These are phyloP conservation scores for Ganoderma resinaceum DNA, from an alignment of 1,284 basidiomycete species.

Conservation along the genomic window DNA sequence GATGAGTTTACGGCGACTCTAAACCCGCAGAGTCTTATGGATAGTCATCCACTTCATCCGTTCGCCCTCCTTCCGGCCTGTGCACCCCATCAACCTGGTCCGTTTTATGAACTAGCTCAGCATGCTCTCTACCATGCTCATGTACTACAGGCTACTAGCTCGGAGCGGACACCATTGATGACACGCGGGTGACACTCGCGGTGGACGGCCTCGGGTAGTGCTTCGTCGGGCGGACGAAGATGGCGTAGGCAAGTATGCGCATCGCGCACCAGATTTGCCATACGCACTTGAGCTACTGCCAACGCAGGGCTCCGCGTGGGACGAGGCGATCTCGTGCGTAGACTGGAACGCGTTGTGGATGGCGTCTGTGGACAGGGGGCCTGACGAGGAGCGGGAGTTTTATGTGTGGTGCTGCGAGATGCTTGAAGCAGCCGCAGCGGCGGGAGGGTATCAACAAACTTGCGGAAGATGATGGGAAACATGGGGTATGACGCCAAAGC, in stretches of 20 bases:
- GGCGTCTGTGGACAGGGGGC: conserved; percentile 23
- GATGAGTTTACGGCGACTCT: too few species aligned
- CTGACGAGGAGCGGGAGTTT: conserved; percentile 25
- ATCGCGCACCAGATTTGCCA: conserved; percentile 30
- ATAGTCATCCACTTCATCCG: conserved; percentile 21
- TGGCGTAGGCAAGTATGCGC: conserved; percentile 29
- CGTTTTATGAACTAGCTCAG: conserved; percentile 13
- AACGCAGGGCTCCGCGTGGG: conserved; percentile 34
- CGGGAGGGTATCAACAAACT: conserved; percentile 24
- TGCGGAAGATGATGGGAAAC: conserved; percentile 27
- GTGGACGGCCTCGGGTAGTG: conserved; percentile 29
- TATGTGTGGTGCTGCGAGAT: conserved; percentile 26
- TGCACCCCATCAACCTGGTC: conserved; percentile 19
- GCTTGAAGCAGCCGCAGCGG: conserved; percentile 24
- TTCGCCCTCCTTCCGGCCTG: conserved; percentile 14
- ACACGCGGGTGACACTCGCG: conserved; percentile 22
- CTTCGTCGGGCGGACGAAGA: conserved; percentile 28
- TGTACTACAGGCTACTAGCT: too few species aligned
- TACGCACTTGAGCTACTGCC: conserved; percentile 21
- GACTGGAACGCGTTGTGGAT: conserved; percentile 28
- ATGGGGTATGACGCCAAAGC: conserved; percentile 9
- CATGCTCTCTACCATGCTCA: conserved; percentile 28
- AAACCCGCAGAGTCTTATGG: too few species aligned
- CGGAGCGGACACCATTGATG: too few species aligned
- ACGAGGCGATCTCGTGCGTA: conserved; percentile 27